These are phyloP conservation scores for Leucocoprinus leucothites DNA, from an alignment of 768 basidiomycete species.

Conservation along the genomic window DNA sequence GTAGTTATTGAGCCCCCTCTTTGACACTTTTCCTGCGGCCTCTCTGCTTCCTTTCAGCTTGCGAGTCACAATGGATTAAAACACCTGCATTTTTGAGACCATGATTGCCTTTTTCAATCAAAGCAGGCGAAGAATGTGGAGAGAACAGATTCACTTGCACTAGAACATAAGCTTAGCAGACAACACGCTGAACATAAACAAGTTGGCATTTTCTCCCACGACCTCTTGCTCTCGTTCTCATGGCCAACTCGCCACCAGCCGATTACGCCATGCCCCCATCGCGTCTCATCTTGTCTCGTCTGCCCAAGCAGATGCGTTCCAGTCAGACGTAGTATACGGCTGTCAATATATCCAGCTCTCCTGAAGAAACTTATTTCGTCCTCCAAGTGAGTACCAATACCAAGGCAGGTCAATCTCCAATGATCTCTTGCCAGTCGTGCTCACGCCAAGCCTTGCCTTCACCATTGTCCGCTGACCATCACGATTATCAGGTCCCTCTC, in stretches of 20 bases:
- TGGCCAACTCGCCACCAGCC: no score
- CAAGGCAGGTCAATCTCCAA: slow-evolving; percentile 38
- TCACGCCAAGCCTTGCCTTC: neutral
- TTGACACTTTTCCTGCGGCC: slow-evolving; percentile 3
- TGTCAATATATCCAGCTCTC: no score
- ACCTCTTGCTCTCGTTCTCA: no score
- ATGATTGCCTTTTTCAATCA: no score
- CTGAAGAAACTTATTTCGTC: slow-evolving; percentile 44
- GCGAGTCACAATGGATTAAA: slow-evolving; percentile 71
- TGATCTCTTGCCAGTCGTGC: neutral
- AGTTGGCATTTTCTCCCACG: no score
- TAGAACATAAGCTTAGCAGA: slow-evolving; percentile 37
- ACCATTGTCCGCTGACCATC: slow-evolving; percentile 10
- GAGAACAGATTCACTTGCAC: slow-evolving; percentile 64
- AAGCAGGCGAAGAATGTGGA: slow-evolving; percentile 52
- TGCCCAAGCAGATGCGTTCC: no score
- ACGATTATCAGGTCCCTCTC: no score
- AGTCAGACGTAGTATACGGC: no score
- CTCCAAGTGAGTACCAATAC: slow-evolving; percentile 62
- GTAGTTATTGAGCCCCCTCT: neutral
- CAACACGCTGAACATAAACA: no score
- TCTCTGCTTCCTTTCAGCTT: slow-evolving; percentile 63
- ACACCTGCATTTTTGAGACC: no score
- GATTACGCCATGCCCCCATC: no score
- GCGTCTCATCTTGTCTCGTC: no score